phyloP scores from a whole-genome alignment of 2,329 filamentous ascomycete genomes.

The Chalara sp. region DNA sequence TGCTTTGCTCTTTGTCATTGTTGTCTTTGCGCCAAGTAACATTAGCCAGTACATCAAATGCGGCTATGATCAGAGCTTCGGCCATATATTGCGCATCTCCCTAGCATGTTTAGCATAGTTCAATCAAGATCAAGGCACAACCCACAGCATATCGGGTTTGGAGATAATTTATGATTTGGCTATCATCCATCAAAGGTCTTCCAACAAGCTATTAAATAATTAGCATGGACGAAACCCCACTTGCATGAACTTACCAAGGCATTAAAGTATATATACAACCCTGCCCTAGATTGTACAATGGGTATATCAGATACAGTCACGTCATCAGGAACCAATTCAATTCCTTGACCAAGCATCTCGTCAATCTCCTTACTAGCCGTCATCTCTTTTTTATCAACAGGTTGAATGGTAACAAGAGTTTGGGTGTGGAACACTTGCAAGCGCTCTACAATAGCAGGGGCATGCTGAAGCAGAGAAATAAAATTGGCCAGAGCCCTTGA shows the following conservation, averaged over 20 bases:
- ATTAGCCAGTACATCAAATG: conserved; percentile 86
- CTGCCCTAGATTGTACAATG: conserved; percentile 68
- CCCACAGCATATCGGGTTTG: conserved; percentile 76
- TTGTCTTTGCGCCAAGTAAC: conserved; percentile 57
- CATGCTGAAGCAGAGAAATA: conserved; percentile 48
- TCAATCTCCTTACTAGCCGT: conserved; percentile 45
- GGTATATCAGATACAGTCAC: conserved; percentile 56
- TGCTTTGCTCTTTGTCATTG: conserved; percentile 48
- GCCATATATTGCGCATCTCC: conserved; percentile 72
- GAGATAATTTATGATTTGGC: conserved; percentile 69
- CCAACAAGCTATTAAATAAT: conserved; percentile 60
- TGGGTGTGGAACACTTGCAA: conserved; percentile 52
- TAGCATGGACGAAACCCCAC: conserved; percentile 13
- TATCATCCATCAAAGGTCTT: conserved; percentile 77
- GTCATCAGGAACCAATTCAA: conserved; percentile 38
- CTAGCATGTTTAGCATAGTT: conserved; percentile 34
- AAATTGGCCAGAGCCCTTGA: conserved; percentile 43
- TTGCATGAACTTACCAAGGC: conserved; percentile 55
- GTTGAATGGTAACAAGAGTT: conserved; percentile 48
- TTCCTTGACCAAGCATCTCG: conserved; percentile 49
- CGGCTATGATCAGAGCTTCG: conserved; percentile 77
- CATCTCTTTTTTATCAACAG: conserved; percentile 45
- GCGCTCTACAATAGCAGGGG: conserved; percentile 41
- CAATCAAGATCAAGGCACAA: background rate
- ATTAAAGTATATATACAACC: conserved; percentile 80